A percentile compares a stretch with the other conserved stretches of the same genome.
These are phyloP conservation scores for Camelina neglecta DNA, from an alignment of 345 rosid species.

Conservation along the genomic window DNA sequence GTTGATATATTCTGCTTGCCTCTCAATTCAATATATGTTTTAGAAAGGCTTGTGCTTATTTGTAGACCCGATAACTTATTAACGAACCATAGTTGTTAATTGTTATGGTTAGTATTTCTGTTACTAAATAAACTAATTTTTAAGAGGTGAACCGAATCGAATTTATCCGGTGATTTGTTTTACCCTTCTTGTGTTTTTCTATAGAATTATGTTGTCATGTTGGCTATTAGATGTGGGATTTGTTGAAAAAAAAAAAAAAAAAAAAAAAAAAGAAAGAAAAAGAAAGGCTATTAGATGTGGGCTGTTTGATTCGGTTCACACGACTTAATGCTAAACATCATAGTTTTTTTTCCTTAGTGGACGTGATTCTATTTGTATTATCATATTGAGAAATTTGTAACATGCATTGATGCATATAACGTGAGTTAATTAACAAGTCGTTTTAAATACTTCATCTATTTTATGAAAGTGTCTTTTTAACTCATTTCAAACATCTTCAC, in stretches of 20 bases:
- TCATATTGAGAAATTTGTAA: neutral
- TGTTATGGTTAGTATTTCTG: constrained; percentile 11
- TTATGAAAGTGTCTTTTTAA: neutral
- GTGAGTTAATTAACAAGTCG: neutral
- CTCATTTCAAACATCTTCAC: neutral
- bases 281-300: neutral
- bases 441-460: neutral
- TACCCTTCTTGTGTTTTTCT: neutral
- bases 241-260: too few relatives aligned
- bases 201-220: neutral
- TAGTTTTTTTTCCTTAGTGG: neutral
- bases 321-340: neutral
- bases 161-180: constrained; percentile 2
- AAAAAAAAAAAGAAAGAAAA: too few relatives aligned
- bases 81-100: constrained; percentile 7
- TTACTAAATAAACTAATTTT: constrained; percentile 22
- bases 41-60: constrained; percentile 2
- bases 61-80: neutral
- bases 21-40: neutral
- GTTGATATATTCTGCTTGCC: neutral
- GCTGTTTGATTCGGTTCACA: neutral
- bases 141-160: constrained; percentile 7
- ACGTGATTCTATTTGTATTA: neutral
- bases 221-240: neutral
- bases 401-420: neutral